Base-by-base conservation (phyloP, 768 basidiomycete species). In the Tephrocybe rancida region DNA sequence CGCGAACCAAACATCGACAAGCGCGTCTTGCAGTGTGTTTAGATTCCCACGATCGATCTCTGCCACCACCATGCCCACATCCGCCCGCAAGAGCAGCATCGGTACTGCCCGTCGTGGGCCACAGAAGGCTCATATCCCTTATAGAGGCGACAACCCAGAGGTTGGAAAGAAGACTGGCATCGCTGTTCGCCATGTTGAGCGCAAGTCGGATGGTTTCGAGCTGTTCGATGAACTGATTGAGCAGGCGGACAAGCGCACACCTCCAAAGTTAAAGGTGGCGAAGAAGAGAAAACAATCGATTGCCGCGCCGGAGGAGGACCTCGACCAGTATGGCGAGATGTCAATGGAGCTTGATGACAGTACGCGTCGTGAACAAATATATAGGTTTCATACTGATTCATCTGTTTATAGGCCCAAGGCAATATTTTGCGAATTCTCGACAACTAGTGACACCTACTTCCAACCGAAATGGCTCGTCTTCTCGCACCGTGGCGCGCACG, bases 101-200 rank as follows among this genome's bases (percentile, higher is more conserved):
- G 38, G 52, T 39, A 8, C 27, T 16, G 52, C 44, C 27, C 53
- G 52, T 22, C 52, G 52, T 21, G 83, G 82, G 1, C 78, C 78
- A 1, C 84, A 82, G 61, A 84, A 85, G 61, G 76, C 81, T 4
- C 88, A 92, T 60, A 79, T 89, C 13, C 90, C 90, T 1, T 92
- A 87, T 63, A 82, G 87, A 44, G 89, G 87, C 2, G 87, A 90
- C 58, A 87, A 91, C 60, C 81, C 84, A 10, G 81, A 81, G 45
- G 87, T 86, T 50, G 90, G 90, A 16, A 91, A 89, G 79, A 88
- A 84, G 66, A 92, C 90, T 0, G 90, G 90, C 4, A 78, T 90
- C 49, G 76, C 82, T 0, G 84, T 92, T 13, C 79, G 64, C 64
- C 92, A 82, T 62, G 82, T 91, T 51, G 83, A 87, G 56, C 84